phyloP scores from a whole-genome alignment of 768 basidiomycete genomes.

The Fomitopsis serialis region DNA sequence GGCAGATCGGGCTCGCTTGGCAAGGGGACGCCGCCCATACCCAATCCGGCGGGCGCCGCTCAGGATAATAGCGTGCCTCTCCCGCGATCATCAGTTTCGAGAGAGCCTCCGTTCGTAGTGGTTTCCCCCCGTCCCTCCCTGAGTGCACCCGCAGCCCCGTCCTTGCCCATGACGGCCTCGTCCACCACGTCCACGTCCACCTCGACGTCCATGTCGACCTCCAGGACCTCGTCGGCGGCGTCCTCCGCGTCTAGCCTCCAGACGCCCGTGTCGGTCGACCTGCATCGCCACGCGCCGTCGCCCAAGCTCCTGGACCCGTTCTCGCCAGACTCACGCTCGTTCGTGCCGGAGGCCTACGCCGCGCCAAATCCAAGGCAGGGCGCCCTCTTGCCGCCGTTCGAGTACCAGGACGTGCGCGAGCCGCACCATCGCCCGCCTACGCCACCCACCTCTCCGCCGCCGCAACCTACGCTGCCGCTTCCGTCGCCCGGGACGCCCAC shows the following conservation, averaged over 20 bases:
- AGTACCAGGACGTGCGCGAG: background rate
- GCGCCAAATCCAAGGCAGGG: background rate
- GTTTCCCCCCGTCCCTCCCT: constrained; percentile 10
- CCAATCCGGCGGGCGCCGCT: constrained; percentile 12
- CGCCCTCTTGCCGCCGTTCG: constrained; percentile 1
- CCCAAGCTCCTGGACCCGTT: constrained; percentile 15
- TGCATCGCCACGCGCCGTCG: constrained; percentile 4
- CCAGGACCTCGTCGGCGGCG: constrained; percentile 13
- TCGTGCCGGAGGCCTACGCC: constrained; percentile 3
- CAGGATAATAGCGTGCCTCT: background rate
- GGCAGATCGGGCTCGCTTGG: constrained; percentile 20
- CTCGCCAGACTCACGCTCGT: constrained; percentile 12
- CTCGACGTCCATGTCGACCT: constrained; percentile 8
- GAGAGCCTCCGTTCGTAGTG: constrained; percentile 9
- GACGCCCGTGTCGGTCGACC: constrained; percentile 13
- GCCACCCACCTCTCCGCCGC: constrained; percentile 15
- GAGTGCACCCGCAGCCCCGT: constrained; percentile 1
- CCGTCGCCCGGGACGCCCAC: constrained; percentile 21
- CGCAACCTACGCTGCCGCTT: constrained; percentile 19
- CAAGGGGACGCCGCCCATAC: constrained; percentile 9
- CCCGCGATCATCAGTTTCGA: background rate
- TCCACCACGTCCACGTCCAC: background rate
- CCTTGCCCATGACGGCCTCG: background rate
- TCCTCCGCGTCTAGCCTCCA: constrained; percentile 17
- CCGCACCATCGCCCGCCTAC: constrained; percentile 10